Base-by-base conservation (phyloP, 2,329 filamentous ascomycete species). In the Aspergillus felis region DNA sequence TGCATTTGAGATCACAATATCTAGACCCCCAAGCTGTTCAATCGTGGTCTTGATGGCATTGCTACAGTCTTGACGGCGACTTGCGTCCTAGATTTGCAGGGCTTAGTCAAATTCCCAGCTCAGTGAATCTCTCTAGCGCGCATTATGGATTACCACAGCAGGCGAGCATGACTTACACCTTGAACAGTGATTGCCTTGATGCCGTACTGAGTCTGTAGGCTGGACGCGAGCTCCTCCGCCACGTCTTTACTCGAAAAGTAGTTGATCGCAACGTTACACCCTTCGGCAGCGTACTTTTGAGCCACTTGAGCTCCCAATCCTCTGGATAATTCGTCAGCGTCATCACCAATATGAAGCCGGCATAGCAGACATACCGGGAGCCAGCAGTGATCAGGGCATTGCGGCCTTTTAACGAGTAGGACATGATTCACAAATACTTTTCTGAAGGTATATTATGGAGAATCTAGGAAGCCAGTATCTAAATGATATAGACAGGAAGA, bases 1-100 rank as follows among this genome's bases (percentile, higher is more conserved):
- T 20, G 88, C 88, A 71, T 94, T 94, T 2, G 87, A 89, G 66
- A 93, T 84, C 49, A 94, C 78, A 44, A 91, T 81, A 74, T 94
- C 90, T n/a, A 94, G 72, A 1, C 87, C 84, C 4, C 87, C 88
- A 61, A 91, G 79, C n/a, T 73, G 74, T 27, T 80, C 74, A 50
- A 87, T 78, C 1, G 84, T 82, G 48, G 87, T 80, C 20, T 81
- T 73, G 1, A 92, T 83, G 0, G 87, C 79, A 0, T 78, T 76
- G 51, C 78, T 72, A 60, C 89, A 84, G 27, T 89, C 87, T 1
- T 76, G 71, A 35, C 83, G 80, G 5, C 79, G 76, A 17, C 83
- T 84, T 48, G 89, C 80, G 71, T 93, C 89, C 66, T 85, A 35
- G 22, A 35, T 35, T 8, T 27, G 14, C 8, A 42, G 24, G 29